Evolutionary conservation across 257 asterid species (phyloP).

Genomic region (Petrea volubilis): DNA sequence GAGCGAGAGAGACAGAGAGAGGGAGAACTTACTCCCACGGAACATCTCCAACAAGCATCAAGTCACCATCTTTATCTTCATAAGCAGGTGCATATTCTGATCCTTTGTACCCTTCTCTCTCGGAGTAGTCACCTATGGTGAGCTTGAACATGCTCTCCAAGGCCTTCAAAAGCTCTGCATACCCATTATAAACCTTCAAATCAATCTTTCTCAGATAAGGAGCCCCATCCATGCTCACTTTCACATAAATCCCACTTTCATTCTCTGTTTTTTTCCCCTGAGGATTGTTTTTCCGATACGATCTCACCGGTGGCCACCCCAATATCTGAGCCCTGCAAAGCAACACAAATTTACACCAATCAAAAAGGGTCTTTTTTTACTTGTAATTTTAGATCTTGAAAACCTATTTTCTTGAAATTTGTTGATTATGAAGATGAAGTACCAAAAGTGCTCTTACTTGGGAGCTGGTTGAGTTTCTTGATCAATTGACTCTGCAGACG

Average conservation of each 20-base stretch:
- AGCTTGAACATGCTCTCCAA: constrained; percentile 63
- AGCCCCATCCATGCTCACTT: constrained; percentile 78
- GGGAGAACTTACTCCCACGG: constrained; percentile 59
- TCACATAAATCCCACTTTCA: constrained; percentile 53
- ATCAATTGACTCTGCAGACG: constrained; percentile 27
- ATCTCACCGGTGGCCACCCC: constrained; percentile 92
- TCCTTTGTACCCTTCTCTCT: constrained; percentile 64
- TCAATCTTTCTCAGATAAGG: constrained; percentile 76
- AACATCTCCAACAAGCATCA: constrained; percentile 76
- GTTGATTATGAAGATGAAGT: background rate
- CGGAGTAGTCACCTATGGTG: constrained; percentile 57
- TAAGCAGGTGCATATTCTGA: constrained; percentile 65
- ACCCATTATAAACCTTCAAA: constrained; percentile 46
- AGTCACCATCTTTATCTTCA: constrained; percentile 78
- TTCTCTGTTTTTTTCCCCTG: constrained; percentile 49
- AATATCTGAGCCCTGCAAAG: constrained; percentile 68
- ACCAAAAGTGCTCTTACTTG: constrained; percentile 47
- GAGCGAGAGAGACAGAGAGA: constrained; percentile 4
- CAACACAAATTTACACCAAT: constrained; percentile 8
- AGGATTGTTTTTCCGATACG: constrained; percentile 54
- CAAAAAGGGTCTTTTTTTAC: too few species aligned
- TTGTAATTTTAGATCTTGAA: constrained; percentile 12
- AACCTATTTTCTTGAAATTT: background rate
- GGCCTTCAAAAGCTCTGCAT: constrained; percentile 52
- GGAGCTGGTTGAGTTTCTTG: constrained; percentile 47